Evolutionary conservation across 2,329 filamentous ascomycete species (phyloP), one percentile per base, ranked within the genome.

Genomic region (Trichoderma harzianum): DNA sequence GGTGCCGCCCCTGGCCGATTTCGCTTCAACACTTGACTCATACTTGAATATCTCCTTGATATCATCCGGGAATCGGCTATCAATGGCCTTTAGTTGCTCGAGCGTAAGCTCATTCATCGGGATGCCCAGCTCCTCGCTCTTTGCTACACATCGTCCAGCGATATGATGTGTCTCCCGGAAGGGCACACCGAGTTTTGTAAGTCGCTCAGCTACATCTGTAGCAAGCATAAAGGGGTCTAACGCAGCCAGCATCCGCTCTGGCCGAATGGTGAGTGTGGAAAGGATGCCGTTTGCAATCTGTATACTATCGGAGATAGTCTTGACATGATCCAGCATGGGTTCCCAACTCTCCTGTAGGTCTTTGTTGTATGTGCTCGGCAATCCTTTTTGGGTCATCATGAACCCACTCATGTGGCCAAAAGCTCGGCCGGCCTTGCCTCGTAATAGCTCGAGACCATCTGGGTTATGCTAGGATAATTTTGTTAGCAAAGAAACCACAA

Each of bases 301-400:
- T 69, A 97, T 87, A 78, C 92, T 94, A 84, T 97, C 92, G 71
- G 87, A 88, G 73, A 96, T 87, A 7, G 93, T 95, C 86, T 94
- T 93, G 81, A 95, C 88, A 79, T 91, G 89, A 81, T 97, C 93
- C 63, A 97, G 88, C 83, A 97, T 89, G n/a, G 92, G 91, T 85
- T 97, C 92, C 73, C 93, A 91, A 72, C 89, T 91, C 83, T 97
- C 94, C 82, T 97, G 93, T n/a, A 97, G 83, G 80, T 97, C 93
- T 83, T 97, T 97, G 85, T 97, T 95, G 85, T 14, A 95, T 21
- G 43, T 47, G 43, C 43, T 47, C 43, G 43, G 43, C 8, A 47
- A 3, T 2, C 43, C 43, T 4, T 47, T 47, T 47, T 47, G 39
- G 18, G 21, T 26, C 83, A 90, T 91, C 87, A 93, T 78, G 74